These are phyloP conservation scores for Sanghuangporus baumii DNA, from an alignment of 1,284 basidiomycete species.

Conservation along the genomic window DNA sequence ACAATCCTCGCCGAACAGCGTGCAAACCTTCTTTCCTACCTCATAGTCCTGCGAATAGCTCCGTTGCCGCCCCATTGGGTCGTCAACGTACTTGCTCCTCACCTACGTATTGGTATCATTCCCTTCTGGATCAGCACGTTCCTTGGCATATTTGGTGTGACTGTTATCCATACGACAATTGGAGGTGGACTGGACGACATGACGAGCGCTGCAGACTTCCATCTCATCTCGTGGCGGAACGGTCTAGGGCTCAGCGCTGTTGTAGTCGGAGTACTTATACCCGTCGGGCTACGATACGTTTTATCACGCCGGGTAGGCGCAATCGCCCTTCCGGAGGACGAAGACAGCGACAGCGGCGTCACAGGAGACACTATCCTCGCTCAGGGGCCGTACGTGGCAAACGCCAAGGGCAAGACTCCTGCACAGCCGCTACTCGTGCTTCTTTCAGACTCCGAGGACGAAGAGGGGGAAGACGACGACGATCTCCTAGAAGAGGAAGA, in stretches of 20 bases:
- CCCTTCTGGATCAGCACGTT: conserved; percentile 91
- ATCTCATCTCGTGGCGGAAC: conserved; percentile 86
- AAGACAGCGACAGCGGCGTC: conserved; percentile 34
- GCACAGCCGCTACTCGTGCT: conserved; percentile 11
- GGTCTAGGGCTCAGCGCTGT: conserved; percentile 79
- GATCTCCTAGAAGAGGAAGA: conserved; percentile 32
- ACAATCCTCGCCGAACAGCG: conserved; percentile 65
- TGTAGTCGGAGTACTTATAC: conserved; percentile 86
- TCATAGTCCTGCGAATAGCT: conserved; percentile 90
- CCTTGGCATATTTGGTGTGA: conserved; percentile 87
- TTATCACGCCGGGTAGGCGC: conserved; percentile 45
- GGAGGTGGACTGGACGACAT: conserved; percentile 92
- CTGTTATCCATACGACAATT: conserved; percentile 93
- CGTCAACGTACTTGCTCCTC: conserved; percentile 90
- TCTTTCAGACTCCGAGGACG: conserved; percentile 27
- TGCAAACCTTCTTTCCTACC: conserved; percentile 80
- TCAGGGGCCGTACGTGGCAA: conserved; percentile 6
- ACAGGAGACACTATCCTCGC: conserved; percentile 13
- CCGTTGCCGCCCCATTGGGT: conserved; percentile 97
- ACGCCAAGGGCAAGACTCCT: conserved; percentile 13
- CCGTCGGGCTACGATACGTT: conserved; percentile 79
- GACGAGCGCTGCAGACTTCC: conserved; percentile 89
- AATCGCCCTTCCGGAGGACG: conserved; percentile 41
- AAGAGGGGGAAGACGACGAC: conserved; percentile 21
- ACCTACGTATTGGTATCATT: conserved; percentile 81